Evolutionary conservation across 2,329 filamentous ascomycete species (phyloP).

Genomic region (Fusarium compactum): DNA sequence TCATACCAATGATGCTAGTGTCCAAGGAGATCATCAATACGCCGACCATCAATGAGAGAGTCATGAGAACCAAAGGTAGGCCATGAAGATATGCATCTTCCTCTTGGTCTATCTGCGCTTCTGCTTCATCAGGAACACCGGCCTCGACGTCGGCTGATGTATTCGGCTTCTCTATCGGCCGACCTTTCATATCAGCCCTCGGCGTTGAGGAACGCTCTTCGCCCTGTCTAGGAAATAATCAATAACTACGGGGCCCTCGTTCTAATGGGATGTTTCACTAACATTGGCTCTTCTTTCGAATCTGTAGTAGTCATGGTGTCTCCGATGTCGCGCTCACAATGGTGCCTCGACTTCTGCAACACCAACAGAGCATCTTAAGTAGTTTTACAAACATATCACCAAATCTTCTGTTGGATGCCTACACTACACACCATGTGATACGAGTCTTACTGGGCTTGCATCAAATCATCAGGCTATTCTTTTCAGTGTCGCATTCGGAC

Average conservation of each 20-base stretch:
- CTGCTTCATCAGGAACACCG: neutral
- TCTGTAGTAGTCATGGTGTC: neutral
- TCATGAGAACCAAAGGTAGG: slow-evolving; percentile 24
- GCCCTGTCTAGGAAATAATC: neutral
- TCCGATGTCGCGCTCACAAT: rapidly evolving
- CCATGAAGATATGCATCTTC: slow-evolving; percentile 30
- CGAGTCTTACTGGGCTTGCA: neutral
- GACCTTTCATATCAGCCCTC: rapidly evolving
- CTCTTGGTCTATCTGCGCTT: neutral
- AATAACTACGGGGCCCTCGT: neutral
- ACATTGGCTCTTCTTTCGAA: neutral
- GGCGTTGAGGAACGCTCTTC: rapidly evolving
- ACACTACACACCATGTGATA: neutral
- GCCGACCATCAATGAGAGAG: slow-evolving; percentile 35
- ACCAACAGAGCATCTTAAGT: neutral
- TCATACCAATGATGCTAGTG: slow-evolving; percentile 40
- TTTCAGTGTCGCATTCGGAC: neutral
- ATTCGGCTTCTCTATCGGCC: neutral
- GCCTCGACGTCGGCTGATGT: neutral
- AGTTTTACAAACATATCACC: neutral
- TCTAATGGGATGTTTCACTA: rapidly evolving
- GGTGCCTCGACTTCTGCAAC: no score
- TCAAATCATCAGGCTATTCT: neutral
- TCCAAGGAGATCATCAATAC: slow-evolving; percentile 41
- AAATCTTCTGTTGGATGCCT: neutral